phyloP scores from a whole-genome alignment of 164 flowering plant genomes.

The Warburgia ugandensis region DNA sequence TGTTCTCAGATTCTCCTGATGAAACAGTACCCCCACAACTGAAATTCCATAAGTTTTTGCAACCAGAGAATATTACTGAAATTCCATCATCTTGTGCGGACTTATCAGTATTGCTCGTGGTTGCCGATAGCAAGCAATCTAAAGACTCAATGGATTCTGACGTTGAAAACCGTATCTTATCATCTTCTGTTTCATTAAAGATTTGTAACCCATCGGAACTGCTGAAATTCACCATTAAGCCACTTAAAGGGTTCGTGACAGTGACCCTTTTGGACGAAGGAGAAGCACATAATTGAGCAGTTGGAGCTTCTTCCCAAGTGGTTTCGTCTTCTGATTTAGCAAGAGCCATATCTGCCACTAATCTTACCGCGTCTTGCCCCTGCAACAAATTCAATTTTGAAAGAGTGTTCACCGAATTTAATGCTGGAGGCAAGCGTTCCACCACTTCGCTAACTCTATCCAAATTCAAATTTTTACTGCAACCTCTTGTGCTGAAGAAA shows the following conservation, averaged over 20 bases:
- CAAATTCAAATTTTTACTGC: slow-evolving; percentile 2
- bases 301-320: slow-evolving; percentile 12
- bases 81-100: slow-evolving; percentile 58
- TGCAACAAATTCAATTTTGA: neutral
- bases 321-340: slow-evolving; percentile 11
- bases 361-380: slow-evolving; percentile 2
- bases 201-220: slow-evolving; percentile 3
- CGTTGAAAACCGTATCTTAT: slow-evolving; percentile 6
- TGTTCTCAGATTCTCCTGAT: slow-evolving; percentile 48
- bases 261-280: slow-evolving; percentile 13
- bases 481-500: neutral
- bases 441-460: slow-evolving; percentile 12
- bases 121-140: slow-evolving; percentile 50
- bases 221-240: slow-evolving; percentile 15
- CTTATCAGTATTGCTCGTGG: slow-evolving; percentile 51
- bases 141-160: slow-evolving; percentile 46
- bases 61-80: slow-evolving; percentile 50
- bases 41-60: slow-evolving; percentile 36
- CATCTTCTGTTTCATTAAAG: slow-evolving; percentile 7
- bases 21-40: slow-evolving; percentile 25
- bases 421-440: slow-evolving; percentile 10
- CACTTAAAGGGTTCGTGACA: slow-evolving; percentile 7
- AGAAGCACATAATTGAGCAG: slow-evolving; percentile 5
- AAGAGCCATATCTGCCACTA: slow-evolving; percentile 13
- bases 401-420: slow-evolving; percentile 2